These are phyloP conservation scores for Mallotus nudiflorus DNA, from an alignment of 345 rosid species.

Conservation along the genomic window DNA sequence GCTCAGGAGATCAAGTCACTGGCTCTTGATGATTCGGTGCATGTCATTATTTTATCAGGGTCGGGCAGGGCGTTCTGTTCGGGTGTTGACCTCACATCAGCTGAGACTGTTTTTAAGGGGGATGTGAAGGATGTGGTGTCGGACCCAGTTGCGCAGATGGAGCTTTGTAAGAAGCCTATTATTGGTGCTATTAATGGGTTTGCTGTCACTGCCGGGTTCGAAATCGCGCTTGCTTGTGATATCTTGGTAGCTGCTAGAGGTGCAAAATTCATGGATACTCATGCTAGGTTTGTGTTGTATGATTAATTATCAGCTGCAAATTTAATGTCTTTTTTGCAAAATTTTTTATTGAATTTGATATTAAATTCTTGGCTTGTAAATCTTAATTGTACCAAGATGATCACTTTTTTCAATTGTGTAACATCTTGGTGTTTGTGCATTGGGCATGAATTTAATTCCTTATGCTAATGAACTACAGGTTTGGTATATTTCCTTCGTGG, in stretches of 20 bases:
- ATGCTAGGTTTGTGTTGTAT: constrained; percentile 52
- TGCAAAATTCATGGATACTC: constrained; percentile 84
- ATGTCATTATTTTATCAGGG: constrained; percentile 65
- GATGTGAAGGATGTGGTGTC: constrained; percentile 79
- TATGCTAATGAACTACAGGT: constrained; percentile 32
- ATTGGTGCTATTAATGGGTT: constrained; percentile 87
- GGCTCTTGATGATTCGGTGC: constrained; percentile 53
- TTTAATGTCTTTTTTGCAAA: too few species aligned
- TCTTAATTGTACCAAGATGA: too few species aligned
- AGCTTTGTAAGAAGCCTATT: constrained; percentile 68
- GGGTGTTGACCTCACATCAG: constrained; percentile 84
- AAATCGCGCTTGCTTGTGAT: constrained; percentile 88
- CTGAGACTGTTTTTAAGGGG: constrained; percentile 88
- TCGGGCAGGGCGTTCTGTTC: constrained; percentile 88
- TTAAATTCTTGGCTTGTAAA: too few species aligned
- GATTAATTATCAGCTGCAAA: too few species aligned
- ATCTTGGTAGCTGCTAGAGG: constrained; percentile 70
- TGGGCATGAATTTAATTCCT: too few species aligned
- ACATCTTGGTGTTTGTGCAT: too few species aligned
- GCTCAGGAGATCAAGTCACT: constrained; percentile 63
- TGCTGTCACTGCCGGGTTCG: constrained; percentile 91
- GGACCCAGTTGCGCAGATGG: constrained; percentile 83
- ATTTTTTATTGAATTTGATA: too few species aligned
- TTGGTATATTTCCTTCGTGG: constrained; percentile 97
- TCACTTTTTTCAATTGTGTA: too few species aligned